A percentile compares a stretch with the other conserved stretches of the same genome.
These are phyloP conservation scores for Yamadazyma scolyti DNA, from an alignment of 805 yeast species.

Conservation along the genomic window DNA sequence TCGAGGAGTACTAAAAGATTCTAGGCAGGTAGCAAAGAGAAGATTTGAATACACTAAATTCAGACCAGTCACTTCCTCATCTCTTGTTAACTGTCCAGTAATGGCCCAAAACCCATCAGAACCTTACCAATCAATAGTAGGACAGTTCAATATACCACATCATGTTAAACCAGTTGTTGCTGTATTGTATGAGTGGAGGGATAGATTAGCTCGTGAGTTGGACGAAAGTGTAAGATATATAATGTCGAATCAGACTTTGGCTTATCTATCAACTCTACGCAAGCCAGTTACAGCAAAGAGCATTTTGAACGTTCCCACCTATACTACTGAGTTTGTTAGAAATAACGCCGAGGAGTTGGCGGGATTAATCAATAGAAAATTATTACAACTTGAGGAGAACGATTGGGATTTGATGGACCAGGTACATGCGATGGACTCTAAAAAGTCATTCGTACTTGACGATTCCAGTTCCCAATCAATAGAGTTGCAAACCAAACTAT, in stretches of 20 bases:
- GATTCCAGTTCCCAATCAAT: conserved; percentile 5
- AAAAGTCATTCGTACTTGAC: conserved; percentile 2
- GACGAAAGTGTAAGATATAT: conserved; percentile 85
- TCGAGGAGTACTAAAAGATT: conserved; percentile 64
- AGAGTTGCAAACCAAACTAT: conserved; percentile 4
- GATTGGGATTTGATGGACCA: conserved; percentile 36
- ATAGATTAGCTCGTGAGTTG: conserved; percentile 60
- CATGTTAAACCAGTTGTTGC: conserved; percentile 54
- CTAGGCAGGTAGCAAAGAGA: conserved; percentile 74
- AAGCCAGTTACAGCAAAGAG: conserved; percentile 57
- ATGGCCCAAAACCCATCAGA: conserved; percentile 46
- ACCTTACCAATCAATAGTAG: conserved; percentile 64
- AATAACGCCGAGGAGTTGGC: conserved; percentile 56
- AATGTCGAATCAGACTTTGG: conserved; percentile 77
- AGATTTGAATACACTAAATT: conserved; percentile 78
- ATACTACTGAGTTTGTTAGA: conserved; percentile 54
- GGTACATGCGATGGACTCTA: conserved; percentile 9
- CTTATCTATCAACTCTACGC: conserved; percentile 51
- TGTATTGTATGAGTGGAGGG: conserved; percentile 80
- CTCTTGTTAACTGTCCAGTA: conserved; percentile 45
- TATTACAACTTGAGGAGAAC: conserved; percentile 28
- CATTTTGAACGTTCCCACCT: conserved; percentile 45
- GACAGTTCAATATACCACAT: conserved; percentile 60
- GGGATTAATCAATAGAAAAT: conserved; percentile 45
- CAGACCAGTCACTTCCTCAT: conserved; percentile 37